A percentile compares a stretch with the other conserved stretches of the same genome.
Evolutionary conservation across 2,329 filamentous ascomycete species (phyloP).

Genomic region (Grosmannia serpens): DNA sequence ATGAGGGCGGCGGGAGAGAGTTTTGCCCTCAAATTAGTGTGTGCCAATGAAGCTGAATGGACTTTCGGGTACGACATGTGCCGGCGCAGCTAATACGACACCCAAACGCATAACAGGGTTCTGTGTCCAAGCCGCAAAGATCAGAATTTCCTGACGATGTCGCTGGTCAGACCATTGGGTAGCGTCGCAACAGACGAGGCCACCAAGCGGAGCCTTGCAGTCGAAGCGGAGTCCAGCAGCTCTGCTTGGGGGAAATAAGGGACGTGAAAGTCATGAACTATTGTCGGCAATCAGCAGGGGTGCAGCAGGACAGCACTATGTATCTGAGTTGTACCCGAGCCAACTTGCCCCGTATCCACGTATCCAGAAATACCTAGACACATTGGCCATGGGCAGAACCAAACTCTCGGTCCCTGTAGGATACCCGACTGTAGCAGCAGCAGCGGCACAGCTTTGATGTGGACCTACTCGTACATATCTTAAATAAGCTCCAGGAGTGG

Average conservation of each 20-base stretch:
- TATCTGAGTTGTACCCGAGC: neutral
- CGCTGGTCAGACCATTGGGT: conserved; percentile 42
- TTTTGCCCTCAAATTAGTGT: conserved; percentile 2
- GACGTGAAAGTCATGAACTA: conserved; percentile 56
- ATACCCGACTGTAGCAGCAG: conserved; percentile 46
- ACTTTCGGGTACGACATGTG: conserved; percentile 8
- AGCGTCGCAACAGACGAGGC: conserved; percentile 51
- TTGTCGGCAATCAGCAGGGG: neutral
- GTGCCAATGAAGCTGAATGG: neutral
- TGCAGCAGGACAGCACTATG: neutral
- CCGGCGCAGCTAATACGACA: conserved; percentile 33
- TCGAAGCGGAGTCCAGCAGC: conserved; percentile 49
- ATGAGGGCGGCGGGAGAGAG: too few relatives aligned
- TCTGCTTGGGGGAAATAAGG: conserved; percentile 62
- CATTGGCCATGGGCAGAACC: conserved; percentile 44
- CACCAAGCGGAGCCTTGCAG: conserved; percentile 52
- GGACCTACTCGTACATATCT: too few relatives aligned
- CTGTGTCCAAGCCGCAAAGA: conserved; percentile 24
- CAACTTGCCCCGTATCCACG: conserved; percentile 43
- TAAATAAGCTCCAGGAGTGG: too few relatives aligned
- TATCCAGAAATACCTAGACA: conserved; percentile 51
- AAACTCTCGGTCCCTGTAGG: conserved; percentile 42
- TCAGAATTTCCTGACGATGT: conserved; percentile 41
- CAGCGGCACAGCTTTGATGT: conserved; percentile 38
- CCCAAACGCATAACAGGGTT: conserved; percentile 40